Evolutionary conservation across 257 asterid species (phyloP).

Genomic region (Linaria vulgaris): DNA sequence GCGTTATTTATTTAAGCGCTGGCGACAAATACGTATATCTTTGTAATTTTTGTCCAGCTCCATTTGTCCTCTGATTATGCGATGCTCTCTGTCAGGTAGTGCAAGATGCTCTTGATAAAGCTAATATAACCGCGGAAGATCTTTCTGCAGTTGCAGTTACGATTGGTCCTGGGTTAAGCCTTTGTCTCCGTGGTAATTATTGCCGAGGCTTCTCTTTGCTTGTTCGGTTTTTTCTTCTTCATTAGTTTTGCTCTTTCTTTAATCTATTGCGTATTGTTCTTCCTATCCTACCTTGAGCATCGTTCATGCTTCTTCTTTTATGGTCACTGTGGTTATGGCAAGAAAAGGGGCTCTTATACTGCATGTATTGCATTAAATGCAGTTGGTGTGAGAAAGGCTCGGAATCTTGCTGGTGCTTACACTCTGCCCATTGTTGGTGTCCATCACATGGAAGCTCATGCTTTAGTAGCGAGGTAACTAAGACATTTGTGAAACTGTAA

Average conservation of each 20-base stretch:
- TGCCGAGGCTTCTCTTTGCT: conserved; percentile 5
- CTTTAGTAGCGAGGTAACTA: conserved; percentile 85
- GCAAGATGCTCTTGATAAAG: conserved; percentile 92
- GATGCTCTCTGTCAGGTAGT: conserved; percentile 61
- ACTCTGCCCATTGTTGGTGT: conserved; percentile 82
- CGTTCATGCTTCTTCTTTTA: conserved; percentile 12
- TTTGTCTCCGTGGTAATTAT: conserved; percentile 84
- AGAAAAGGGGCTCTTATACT: conserved; percentile 8
- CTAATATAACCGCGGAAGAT: conserved; percentile 70
- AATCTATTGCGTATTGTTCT: not conserved
- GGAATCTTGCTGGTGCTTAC: conserved; percentile 74
- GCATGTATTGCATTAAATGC: conserved; percentile 28
- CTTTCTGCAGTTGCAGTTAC: conserved; percentile 99
- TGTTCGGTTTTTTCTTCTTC: too few species aligned
- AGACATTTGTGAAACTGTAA: conserved; percentile 1
- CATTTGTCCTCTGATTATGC: conserved; percentile 5
- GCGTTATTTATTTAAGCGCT: too few species aligned
- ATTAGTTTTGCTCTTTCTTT: not conserved
- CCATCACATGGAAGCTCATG: conserved; percentile 99
- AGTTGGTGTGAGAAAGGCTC: conserved; percentile 98
- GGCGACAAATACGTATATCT: too few species aligned
- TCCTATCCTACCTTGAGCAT: not conserved
- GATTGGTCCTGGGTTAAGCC: conserved; percentile 99
- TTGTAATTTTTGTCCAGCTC: too few species aligned
- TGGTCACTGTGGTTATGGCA: conserved; percentile 1